A percentile compares a stretch with the other conserved stretches of the same genome.
Conservation (phyloP, 106 monocot genomes). For the Apostasia ramifera region DNA sequence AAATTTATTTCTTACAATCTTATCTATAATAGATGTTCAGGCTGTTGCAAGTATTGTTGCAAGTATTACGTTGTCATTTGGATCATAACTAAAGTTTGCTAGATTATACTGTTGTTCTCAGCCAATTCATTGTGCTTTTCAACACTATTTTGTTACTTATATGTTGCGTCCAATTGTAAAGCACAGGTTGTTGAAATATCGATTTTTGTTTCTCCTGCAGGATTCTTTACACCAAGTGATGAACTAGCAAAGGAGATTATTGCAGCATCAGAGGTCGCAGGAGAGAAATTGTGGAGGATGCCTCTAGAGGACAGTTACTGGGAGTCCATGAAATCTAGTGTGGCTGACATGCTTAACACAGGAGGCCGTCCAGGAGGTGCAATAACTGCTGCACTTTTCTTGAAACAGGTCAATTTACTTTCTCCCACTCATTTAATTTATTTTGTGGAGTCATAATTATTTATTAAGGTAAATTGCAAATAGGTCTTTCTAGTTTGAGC, state of each 20-base stretch:
- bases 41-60: too few relatives aligned
- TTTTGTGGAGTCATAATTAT: too few relatives aligned
- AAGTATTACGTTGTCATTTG: too few relatives aligned
- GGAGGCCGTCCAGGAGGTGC: conserved; percentile 87
- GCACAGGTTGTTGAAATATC: neutral
- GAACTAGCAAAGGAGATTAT: conserved; percentile 73
- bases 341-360: conserved; percentile 94
- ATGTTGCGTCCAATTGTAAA: neutral
- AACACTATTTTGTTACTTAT: neutral
- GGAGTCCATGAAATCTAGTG: conserved; percentile 92
- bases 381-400: conserved; percentile 87
- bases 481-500: too few relatives aligned
- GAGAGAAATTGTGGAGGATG: conserved; percentile 92
- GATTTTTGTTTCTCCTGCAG: conserved; percentile 20
- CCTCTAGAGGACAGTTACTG: conserved; percentile 95
- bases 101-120: too few relatives aligned
- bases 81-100: too few relatives aligned
- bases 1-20: too few relatives aligned
- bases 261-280: conserved; percentile 55
- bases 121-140: too few relatives aligned
- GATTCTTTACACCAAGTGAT: conserved; percentile 80
- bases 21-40: too few relatives aligned
- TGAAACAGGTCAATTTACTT: conserved; percentile 65
- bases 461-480: too few relatives aligned
- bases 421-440: neutral